These are phyloP conservation scores for Neurospora sp. DNA, from an alignment of 495 filamentous ascomycete species.

Conservation along the genomic window DNA sequence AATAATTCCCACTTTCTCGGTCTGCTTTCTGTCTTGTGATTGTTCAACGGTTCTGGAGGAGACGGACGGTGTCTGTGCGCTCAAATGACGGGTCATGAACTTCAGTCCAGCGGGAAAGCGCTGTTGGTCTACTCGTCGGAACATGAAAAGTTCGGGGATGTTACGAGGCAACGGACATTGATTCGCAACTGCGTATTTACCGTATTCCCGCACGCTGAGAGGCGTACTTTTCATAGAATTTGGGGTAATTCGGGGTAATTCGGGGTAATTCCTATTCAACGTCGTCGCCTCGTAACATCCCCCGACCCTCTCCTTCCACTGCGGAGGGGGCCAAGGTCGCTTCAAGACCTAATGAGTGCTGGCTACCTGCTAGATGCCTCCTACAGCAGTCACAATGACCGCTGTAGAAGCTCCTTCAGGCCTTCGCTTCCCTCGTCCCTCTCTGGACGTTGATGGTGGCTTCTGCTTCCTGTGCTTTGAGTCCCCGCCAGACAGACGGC, in stretches of 20 bases:
- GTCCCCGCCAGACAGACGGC: neutral
- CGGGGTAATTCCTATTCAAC: neutral
- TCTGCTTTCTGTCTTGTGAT: no score
- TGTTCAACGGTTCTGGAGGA: no score
- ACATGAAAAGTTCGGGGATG: neutral
- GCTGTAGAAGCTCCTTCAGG: neutral
- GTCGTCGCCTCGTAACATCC: neutral
- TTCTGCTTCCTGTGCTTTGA: neutral
- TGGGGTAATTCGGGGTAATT: neutral
- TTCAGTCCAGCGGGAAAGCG: neutral
- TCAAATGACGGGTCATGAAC: neutral
- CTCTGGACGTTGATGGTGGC: neutral
- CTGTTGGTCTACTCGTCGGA: neutral
- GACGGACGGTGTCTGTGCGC: neutral
- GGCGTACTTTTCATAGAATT: neutral
- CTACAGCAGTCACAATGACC: neutral
- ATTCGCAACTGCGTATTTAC: neutral
- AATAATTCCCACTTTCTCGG: no score
- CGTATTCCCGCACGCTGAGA: neutral
- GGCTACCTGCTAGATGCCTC: neutral
- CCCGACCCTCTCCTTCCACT: no score
- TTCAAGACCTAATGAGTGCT: neutral
- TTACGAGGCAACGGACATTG: neutral
- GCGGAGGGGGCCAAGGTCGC: no score
- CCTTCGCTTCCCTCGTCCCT: neutral